Base-by-base conservation (phyloP, 495 filamentous ascomycete genomes). In the Platismatia glauca region DNA sequence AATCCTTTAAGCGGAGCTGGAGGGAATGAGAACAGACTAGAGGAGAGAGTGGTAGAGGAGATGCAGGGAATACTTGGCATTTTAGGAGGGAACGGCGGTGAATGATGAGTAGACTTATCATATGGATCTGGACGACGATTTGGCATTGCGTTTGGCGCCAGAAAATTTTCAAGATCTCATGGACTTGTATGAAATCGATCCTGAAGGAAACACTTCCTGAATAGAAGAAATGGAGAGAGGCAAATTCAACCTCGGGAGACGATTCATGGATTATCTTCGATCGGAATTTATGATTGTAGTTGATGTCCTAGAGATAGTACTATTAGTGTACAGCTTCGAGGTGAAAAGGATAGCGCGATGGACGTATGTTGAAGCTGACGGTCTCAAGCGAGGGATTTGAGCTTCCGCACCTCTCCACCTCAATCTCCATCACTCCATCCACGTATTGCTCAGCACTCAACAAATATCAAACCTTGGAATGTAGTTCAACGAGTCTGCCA, bases 21-120 rank as follows among this genome's bases (percentile, higher is more conserved):
- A 18, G 74, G 72, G 27, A 71, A 72, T 1, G 81, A 86, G 70
- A 90, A 78, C 67, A 75, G 77, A 65, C 73, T 94, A 60, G 89
- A 93, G 73, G 87, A 89, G 77, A 87, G 83, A 75, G 79, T 88
- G 20, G 78, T 91, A 22, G 73, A 67, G 55, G 84, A 91, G 72
- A 73, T 95, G 70, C 74, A 37, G 55, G 46, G 22, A n/a, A 38
- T 64, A 22, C 57, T 64, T 46, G 58, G 50, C 3, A 56, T 67
- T 33, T 58, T 67, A 35, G 61, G 59, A 2, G 52, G 57, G 24
- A 46, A 41, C 35, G 52, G 53, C 18, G 61, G 37, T 16, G 60
- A 53, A 33, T 11, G 12, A 53, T 53, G 29, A 31, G 50, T 16
- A 8, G 22, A 24, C n/a, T 11, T 27, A 0, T 53, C 33, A 2